A percentile compares a stretch with the other conserved stretches of the same genome.
phyloP scores from a whole-genome alignment of 768 basidiomycete genomes.

The Termitomyces sp. region DNA sequence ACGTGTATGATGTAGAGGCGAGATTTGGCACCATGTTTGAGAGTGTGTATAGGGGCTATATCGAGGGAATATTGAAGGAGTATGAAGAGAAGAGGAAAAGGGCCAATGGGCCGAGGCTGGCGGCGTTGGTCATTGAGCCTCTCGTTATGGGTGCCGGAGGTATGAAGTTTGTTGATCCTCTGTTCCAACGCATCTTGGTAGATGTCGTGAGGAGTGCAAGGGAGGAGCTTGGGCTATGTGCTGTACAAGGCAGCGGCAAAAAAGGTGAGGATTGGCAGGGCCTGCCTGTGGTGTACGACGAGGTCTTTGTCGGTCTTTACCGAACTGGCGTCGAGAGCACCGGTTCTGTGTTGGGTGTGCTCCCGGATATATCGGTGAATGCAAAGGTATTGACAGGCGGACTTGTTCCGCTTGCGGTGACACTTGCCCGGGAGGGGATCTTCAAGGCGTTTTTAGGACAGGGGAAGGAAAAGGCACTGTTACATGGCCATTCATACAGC shows the following conservation, averaged over 20 bases:
- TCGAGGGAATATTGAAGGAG: constrained; percentile 45
- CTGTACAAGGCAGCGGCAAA: neutral
- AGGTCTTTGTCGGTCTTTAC: constrained; percentile 92
- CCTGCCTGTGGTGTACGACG: constrained; percentile 91
- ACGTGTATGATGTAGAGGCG: constrained; percentile 64
- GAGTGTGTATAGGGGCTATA: constrained; percentile 52
- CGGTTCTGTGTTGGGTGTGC: constrained; percentile 58
- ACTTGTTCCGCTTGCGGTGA: constrained; percentile 79
- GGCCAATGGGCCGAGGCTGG: constrained; percentile 35
- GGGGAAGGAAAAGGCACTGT: constrained; percentile 76
- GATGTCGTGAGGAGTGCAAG: constrained; percentile 59
- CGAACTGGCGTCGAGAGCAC: constrained; percentile 73
- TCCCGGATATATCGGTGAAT: constrained; percentile 87
- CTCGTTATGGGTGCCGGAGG: constrained; percentile 93
- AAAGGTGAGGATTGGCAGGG: constrained; percentile 46
- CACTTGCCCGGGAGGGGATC: constrained; percentile 74
- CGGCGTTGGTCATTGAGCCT: constrained; percentile 86
- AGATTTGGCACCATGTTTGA: constrained; percentile 64
- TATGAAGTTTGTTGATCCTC: constrained; percentile 95
- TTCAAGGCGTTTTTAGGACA: constrained; percentile 76
- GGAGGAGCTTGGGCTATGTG: constrained; percentile 5
- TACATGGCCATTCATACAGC: constrained; percentile 96
- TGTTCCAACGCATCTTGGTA: constrained; percentile 86
- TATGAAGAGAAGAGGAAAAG: constrained; percentile 34
- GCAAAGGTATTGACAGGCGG: constrained; percentile 96